Conservation (phyloP, 148 eudicot species). For the Cornus florida region DNA sequence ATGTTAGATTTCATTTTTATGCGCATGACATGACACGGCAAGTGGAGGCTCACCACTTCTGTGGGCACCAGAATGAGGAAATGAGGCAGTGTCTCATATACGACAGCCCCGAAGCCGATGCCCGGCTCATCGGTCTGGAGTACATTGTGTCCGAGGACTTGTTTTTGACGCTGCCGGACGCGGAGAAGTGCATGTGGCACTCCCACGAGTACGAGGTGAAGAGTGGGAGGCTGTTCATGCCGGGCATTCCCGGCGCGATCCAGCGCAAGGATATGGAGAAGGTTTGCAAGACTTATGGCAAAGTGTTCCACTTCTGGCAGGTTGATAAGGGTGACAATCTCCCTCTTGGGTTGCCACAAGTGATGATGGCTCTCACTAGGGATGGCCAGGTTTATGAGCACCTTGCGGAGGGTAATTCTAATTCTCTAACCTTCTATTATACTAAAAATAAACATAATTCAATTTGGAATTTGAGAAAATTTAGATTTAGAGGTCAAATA, state of each 20-base stretch:
- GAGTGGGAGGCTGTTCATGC: slow-evolving; percentile 75
- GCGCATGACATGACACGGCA: slow-evolving; percentile 88
- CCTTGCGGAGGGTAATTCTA: slow-evolving; percentile 51
- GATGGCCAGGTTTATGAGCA: slow-evolving; percentile 67
- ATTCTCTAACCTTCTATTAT: too few relatives aligned
- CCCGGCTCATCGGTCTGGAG: slow-evolving; percentile 74
- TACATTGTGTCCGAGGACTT: slow-evolving; percentile 75
- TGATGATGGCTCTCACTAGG: slow-evolving; percentile 95
- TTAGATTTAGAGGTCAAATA: too few relatives aligned
- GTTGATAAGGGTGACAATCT: slow-evolving; percentile 71
- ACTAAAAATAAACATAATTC: too few relatives aligned
- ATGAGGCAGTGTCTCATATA: slow-evolving; percentile 86
- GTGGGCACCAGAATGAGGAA: slow-evolving; percentile 85
- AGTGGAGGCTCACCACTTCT: slow-evolving; percentile 93
- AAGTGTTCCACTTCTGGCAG: slow-evolving; percentile 88
- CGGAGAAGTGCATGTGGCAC: slow-evolving; percentile 84
- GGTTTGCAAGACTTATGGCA: slow-evolving; percentile 76
- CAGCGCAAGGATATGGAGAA: slow-evolving; percentile 74
- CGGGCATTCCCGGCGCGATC: slow-evolving; percentile 64
- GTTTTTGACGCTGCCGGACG: slow-evolving; percentile 69
- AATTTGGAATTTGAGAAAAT: too few relatives aligned
- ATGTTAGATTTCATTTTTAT: slow-evolving; percentile 69
- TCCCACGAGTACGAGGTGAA: slow-evolving; percentile 91
- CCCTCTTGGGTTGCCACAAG: slow-evolving; percentile 81
- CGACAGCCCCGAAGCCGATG: slow-evolving; percentile 66